These are phyloP conservation scores for Vaccinium macrocarpon DNA, from an alignment of 148 eudicot species.

Conservation along the genomic window DNA sequence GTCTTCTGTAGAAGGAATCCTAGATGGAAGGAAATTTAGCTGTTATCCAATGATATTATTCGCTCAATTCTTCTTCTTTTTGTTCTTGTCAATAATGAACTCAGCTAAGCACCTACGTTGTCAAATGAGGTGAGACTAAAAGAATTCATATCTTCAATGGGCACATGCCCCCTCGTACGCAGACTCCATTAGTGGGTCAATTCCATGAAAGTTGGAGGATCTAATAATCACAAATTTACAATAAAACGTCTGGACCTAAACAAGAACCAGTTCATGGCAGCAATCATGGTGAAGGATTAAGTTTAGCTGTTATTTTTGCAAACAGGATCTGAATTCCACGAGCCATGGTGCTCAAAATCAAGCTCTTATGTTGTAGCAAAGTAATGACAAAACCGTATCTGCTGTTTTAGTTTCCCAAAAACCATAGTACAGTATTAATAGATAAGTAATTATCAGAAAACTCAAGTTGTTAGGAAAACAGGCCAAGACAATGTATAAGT, in stretches of 20 bases:
- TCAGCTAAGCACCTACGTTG: neutral
- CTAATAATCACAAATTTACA: neutral
- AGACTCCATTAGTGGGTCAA: conserved; percentile 1
- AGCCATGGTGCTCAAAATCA: neutral
- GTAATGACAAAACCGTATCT: neutral
- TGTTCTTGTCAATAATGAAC: neutral
- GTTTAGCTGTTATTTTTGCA: neutral
- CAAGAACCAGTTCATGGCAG: neutral
- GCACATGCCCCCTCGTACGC: neutral
- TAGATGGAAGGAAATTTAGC: neutral
- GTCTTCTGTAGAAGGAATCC: neutral
- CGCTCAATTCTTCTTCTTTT: neutral
- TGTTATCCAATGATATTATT: neutral
- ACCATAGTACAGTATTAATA: neutral
- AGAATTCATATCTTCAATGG: neutral
- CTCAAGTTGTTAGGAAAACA: neutral
- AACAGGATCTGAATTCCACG: neutral
- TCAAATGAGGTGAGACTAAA: neutral
- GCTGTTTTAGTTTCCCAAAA: neutral
- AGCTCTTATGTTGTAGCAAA: neutral
- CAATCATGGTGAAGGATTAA: neutral
- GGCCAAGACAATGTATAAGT: neutral
- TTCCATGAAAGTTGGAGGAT: neutral
- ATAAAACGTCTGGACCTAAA: neutral
- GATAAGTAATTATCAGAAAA: neutral